A percentile compares a stretch with the other conserved stretches of the same genome.
phyloP scores from a whole-genome alignment of 2,329 filamentous ascomycete species.

The Chrysoporthe deuterocubensis region DNA sequence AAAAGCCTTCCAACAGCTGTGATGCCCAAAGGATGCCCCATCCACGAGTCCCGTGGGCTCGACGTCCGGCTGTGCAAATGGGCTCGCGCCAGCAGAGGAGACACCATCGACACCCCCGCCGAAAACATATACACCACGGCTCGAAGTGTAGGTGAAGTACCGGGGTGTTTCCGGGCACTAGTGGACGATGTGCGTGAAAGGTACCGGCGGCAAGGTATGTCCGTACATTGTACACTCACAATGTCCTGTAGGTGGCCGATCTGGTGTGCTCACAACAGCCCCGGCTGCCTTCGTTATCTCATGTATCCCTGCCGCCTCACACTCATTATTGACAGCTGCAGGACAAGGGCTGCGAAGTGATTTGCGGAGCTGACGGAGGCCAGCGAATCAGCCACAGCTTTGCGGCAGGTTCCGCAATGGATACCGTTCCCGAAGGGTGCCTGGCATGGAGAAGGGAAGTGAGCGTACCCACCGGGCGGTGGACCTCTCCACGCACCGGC shows the following conservation, averaged over 20 bases:
- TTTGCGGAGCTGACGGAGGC: conserved; percentile 21
- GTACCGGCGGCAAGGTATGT: conserved; percentile 8
- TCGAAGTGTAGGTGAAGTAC: not conserved
- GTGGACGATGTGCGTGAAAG: not conserved
- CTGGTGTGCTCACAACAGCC: conserved; percentile 14
- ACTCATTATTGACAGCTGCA: conserved; percentile 12
- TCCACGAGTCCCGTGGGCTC: not conserved
- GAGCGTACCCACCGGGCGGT: conserved; percentile 21
- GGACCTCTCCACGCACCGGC: conserved; percentile 25
- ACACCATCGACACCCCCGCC: not conserved
- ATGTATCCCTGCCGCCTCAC: conserved; percentile 13
- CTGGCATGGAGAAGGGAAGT: conserved; percentile 19
- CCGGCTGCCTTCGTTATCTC: conserved; percentile 10
- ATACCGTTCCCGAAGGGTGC: conserved; percentile 5
- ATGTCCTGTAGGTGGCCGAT: conserved; percentile 10
- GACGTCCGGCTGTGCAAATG: not conserved
- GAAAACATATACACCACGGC: not conserved
- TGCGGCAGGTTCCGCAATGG: conserved; percentile 12
- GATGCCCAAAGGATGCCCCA: not conserved
- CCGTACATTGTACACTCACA: conserved; percentile 12
- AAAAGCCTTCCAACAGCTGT: not conserved
- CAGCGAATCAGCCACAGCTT: conserved; percentile 13
- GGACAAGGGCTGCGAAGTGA: not conserved
- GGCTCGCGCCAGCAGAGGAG: not conserved
- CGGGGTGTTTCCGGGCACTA: not conserved